Evolutionary conservation across 75 land plant species (phyloP).

Genomic region (Pseudotsuga menziesii): DNA sequence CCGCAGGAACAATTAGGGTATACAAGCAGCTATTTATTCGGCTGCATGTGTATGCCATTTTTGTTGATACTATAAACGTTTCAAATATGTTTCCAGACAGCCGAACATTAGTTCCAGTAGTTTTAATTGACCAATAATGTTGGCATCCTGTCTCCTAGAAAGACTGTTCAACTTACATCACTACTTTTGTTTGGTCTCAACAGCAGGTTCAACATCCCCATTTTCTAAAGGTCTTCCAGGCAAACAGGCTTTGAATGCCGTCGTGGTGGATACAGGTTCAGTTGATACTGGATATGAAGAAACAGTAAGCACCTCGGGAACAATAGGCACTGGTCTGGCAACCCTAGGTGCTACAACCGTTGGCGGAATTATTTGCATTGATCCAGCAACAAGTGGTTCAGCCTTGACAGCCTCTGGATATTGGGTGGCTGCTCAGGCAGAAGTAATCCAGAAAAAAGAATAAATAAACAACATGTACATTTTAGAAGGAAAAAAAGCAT

Average conservation of each 20-base stretch:
- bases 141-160: slow-evolving; percentile 1
- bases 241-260: slow-evolving; percentile 3
- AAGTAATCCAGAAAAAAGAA: neutral
- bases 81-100: neutral
- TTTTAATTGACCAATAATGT: slow-evolving; percentile 1
- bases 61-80: neutral
- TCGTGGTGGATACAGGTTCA: neutral
- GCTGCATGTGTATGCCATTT: neutral
- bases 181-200: slow-evolving; percentile 7
- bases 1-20: neutral
- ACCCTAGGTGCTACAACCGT: neutral
- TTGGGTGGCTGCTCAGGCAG: neutral
- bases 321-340: neutral
- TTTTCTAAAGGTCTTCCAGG: slow-evolving; percentile 11
- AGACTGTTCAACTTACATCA: neutral
- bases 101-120: neutral
- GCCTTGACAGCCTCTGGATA: slow-evolving; percentile 6
- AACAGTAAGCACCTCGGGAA: neutral
- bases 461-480: neutral
- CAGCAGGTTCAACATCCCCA: neutral
- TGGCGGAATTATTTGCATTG: slow-evolving; percentile 3
- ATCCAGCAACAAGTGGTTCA: slow-evolving; percentile 6
- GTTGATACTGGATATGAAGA: slow-evolving; percentile 5
- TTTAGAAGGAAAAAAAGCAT: neutral
- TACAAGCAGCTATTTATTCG: slow-evolving; percentile 8